Conservation (phyloP, 768 basidiomycete genomes). For the Clitopilus hobsonii region DNA sequence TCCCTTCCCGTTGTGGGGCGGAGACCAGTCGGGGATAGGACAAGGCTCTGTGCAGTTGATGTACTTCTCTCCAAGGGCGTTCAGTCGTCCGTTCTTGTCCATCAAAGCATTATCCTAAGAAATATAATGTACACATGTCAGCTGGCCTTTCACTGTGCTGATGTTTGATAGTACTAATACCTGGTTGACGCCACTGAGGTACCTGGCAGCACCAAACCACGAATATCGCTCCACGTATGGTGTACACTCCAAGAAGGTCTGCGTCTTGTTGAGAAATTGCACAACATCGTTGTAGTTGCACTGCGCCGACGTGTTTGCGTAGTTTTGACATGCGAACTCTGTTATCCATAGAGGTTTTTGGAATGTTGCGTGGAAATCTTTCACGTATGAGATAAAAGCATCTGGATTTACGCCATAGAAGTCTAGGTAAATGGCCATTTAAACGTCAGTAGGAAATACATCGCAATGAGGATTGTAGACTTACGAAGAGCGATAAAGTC, state of each 20-base stretch:
- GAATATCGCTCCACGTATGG: conserved; percentile 53
- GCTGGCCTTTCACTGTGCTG: no score
- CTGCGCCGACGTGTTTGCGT: conserved; percentile 32
- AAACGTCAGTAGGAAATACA: neutral
- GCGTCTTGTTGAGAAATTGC: conserved; percentile 44
- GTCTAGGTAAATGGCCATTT: neutral
- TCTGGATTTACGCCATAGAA: neutral
- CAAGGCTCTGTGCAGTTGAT: neutral
- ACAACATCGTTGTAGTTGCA: conserved; percentile 40
- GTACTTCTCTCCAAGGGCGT: neutral
- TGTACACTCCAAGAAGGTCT: conserved; percentile 46
- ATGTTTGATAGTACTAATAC: no score
- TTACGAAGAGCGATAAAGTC: conserved; percentile 53
- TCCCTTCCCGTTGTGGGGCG: neutral
- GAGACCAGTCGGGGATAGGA: neutral
- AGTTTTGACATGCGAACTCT: conserved; percentile 55
- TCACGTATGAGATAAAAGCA: neutral
- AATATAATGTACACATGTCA: no score
- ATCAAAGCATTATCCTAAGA: neutral
- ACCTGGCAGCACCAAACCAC: conserved; percentile 48
- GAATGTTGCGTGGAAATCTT: conserved; percentile 30
- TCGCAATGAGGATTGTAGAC: conserved; percentile 12
- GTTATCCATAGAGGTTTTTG: conserved; percentile 53
- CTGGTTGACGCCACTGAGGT: conserved; percentile 43
- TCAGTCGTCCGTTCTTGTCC: neutral